Evolutionary conservation across 805 yeast species (phyloP).

Genomic region (Monosporozyma servazzii): DNA sequence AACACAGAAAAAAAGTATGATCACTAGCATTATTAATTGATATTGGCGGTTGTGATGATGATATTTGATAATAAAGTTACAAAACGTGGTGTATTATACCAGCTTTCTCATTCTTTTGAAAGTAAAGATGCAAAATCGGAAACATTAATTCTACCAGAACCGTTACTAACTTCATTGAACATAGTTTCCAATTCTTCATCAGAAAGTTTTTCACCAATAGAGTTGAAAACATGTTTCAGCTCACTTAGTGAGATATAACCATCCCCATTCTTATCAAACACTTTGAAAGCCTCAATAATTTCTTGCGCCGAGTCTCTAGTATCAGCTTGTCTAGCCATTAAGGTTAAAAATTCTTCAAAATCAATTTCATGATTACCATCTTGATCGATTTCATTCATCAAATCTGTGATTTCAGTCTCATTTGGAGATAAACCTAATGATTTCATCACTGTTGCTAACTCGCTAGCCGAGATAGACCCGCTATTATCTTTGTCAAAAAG

Average conservation of each 20-base stretch:
- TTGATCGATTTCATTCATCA: conserved; percentile 93
- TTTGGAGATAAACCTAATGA: conserved; percentile 96
- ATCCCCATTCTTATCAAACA: conserved; percentile 91
- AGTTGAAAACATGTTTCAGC: conserved; percentile 88
- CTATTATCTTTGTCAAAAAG: conserved; percentile 92
- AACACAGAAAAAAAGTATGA: neutral
- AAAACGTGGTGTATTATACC: neutral
- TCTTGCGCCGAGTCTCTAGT: conserved; percentile 96
- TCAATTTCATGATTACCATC: conserved; percentile 88
- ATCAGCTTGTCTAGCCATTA: conserved; percentile 86
- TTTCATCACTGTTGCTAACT: conserved; percentile 95
- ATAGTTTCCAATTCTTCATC: conserved; percentile 95
- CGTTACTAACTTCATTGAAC: conserved; percentile 89
- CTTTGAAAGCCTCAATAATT: conserved; percentile 94
- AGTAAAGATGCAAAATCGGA: conserved; percentile 88
- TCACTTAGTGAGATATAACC: conserved; percentile 94
- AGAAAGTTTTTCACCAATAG: conserved; percentile 90
- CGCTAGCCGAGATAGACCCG: conserved; percentile 91
- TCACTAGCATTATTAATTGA: neutral
- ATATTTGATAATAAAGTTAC: neutral
- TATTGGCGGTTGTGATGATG: neutral
- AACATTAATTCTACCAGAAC: conserved; percentile 93
- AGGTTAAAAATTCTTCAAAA: conserved; percentile 69
- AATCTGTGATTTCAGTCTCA: conserved; percentile 86
- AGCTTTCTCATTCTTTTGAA: conserved; percentile 42